Evolutionary conservation across 179 eudicot genomes (phyloP).

Genomic region (Amaranthus tricolor): DNA sequence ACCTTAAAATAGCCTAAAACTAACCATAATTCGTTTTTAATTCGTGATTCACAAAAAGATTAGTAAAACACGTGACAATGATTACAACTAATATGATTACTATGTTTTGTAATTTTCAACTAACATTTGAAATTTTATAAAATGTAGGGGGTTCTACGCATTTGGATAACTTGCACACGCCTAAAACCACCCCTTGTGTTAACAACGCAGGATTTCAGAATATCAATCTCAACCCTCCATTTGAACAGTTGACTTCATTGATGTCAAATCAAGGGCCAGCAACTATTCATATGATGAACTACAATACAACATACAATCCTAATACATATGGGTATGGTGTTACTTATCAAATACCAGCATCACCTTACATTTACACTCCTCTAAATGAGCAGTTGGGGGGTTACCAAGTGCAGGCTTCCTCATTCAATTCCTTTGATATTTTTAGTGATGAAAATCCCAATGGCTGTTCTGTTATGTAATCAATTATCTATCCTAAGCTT

Average conservation of each 20-base stretch:
- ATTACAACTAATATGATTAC: too few species aligned
- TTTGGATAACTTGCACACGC: too few species aligned
- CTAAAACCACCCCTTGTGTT: too few species aligned
- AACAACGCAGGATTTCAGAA: conserved; percentile 18
- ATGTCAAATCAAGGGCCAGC: conserved; percentile 24
- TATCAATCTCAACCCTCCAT: conserved; percentile 37
- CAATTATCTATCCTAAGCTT: background rate
- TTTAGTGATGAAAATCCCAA: conserved; percentile 72
- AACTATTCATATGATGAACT: conserved; percentile 41
- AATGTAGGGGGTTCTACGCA: too few species aligned
- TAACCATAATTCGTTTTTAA: too few species aligned
- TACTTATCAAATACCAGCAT: conserved; percentile 31
- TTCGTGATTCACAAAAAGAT: too few species aligned
- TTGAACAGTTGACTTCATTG: conserved; percentile 24
- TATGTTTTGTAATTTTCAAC: too few species aligned
- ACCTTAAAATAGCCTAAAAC: too few species aligned
- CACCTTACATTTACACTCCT: conserved; percentile 34
- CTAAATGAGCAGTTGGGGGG: conserved; percentile 20
- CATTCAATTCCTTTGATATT: conserved; percentile 43
- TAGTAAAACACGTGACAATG: too few species aligned
- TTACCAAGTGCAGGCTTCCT: conserved; percentile 24
- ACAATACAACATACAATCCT: conserved; percentile 41
- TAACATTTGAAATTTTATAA: too few species aligned
- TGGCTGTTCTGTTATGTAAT: conserved; percentile 61
- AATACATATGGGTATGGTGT: conserved; percentile 29